Evolutionary conservation across 768 basidiomycete genomes (phyloP), one percentile per base, ranked within the genome.

Genomic region (Lanmaoa rubissima): DNA sequence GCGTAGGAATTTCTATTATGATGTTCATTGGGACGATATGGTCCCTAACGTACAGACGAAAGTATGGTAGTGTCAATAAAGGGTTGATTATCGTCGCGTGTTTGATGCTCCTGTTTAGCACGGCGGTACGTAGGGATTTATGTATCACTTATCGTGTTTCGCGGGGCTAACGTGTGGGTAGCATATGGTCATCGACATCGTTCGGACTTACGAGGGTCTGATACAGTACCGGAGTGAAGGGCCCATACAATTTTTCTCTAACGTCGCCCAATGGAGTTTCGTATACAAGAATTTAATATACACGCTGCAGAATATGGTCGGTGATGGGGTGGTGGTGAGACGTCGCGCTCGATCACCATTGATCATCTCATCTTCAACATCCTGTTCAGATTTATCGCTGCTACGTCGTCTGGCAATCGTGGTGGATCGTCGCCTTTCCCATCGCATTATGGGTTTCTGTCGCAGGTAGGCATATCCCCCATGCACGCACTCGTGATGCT

Each of bases 11-110:
- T 57, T 71, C 70, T 26, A 19, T 69, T 4, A 54, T 70, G 24
- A 66, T 73, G 71, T 73, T 69, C 54, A 61, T 65, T 1, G 61
- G 61, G 14, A 69, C 70, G 1, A 26, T 70, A 16, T 69, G 62
- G 59, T 58, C 58, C n/a, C 51, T 69, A 2, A 46, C 61, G 21
- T 39, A 48, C 1, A 54, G 62, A 42, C 60, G 52, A 9, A 40
- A 1, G 24, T 41, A 34, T 6, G 19, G 39, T 13, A 19, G 40
- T 14, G 49, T 62, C 40, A 61, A 60, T 38, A 32, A 17, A n/a
- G 35, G 47, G 24, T 61, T 70, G 65, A 2, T 63, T 19, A 38
- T 49, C 5, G 48, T 68, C 13, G 60, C 70, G 0, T 64, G 55
- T 19, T 48, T 55, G n/a, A 56, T 71, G 21, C 63, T 38, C 6